A percentile compares a stretch with the other conserved stretches of the same genome.
phyloP scores from a whole-genome alignment of 1,139 yeast genomes.

The Scheffersomyces quercinus region DNA sequence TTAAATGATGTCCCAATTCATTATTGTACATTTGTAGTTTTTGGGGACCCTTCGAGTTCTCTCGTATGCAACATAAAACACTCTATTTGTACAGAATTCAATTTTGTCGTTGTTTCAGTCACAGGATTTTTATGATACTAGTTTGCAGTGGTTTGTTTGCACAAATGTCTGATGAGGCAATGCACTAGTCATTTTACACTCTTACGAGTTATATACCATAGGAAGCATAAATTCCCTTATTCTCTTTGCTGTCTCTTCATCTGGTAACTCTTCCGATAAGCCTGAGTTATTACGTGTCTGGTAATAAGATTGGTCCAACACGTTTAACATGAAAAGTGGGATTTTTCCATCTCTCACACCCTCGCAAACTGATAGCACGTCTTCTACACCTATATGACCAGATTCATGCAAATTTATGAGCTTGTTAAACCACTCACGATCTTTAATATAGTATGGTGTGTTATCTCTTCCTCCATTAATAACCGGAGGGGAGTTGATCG shows the following conservation, averaged over 20 bases:
- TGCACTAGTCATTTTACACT: no score
- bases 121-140: no score
- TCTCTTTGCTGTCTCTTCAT: constrained; percentile 35
- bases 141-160: no score
- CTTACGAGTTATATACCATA: constrained; percentile 25
- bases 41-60: no score
- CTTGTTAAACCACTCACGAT: constrained; percentile 43
- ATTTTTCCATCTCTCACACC: constrained; percentile 44
- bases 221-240: constrained; percentile 41
- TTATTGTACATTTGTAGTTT: no score
- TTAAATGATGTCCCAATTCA: no score
- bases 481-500: constrained; percentile 34
- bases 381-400: constrained; percentile 30
- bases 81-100: no score
- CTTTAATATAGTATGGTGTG: constrained; percentile 35
- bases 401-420: constrained; percentile 32
- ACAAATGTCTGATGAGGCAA: no score
- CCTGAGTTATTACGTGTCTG: constrained; percentile 22
- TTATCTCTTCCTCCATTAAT: constrained; percentile 24
- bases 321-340: constrained; percentile 41
- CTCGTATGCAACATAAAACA: no score
- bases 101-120: no score
- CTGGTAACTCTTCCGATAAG: constrained; percentile 24
- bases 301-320: constrained; percentile 36
- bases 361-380: constrained; percentile 37